These are phyloP conservation scores for Raffaelea arxii DNA, from an alignment of 2,329 filamentous ascomycete species.

Conservation along the genomic window DNA sequence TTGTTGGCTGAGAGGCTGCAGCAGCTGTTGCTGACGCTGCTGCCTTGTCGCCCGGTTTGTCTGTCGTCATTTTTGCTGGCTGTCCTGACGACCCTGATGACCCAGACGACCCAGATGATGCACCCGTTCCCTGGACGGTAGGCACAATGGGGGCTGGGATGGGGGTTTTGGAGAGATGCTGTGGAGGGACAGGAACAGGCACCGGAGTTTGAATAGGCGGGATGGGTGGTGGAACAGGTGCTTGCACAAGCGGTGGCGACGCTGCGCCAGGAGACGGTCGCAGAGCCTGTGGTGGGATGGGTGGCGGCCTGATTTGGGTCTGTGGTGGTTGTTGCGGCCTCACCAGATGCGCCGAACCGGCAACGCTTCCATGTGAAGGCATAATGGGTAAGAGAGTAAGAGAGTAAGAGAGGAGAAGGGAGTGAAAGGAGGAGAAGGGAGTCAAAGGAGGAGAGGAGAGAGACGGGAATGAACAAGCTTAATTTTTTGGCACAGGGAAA, in stretches of 20 bases:
- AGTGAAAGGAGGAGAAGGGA: too few species aligned
- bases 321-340: conserved; percentile 2
- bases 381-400: too few species aligned
- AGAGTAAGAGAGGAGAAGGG: too few species aligned
- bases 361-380: neutral
- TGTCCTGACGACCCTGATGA: neutral
- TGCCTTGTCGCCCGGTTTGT: too few species aligned
- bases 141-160: conserved; percentile 10
- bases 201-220: conserved; percentile 2
- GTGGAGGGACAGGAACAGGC: neutral
- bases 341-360: neutral
- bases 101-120: neutral
- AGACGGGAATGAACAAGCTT: too few species aligned
- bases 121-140: too few species aligned
- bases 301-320: conserved; percentile 8
- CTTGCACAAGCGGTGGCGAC: conserved; percentile 1
- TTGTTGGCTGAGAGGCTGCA: too few species aligned
- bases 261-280: neutral
- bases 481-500: too few species aligned
- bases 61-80: neutral
- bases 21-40: conserved; percentile 1
- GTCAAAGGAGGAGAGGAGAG: too few species aligned
- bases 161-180: conserved; percentile 9
- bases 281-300: conserved; percentile 8
- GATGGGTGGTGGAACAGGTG: conserved; percentile 4